Evolutionary conservation across 2,329 filamentous ascomycete species (phyloP).

Genomic region (Penicillium sp.): DNA sequence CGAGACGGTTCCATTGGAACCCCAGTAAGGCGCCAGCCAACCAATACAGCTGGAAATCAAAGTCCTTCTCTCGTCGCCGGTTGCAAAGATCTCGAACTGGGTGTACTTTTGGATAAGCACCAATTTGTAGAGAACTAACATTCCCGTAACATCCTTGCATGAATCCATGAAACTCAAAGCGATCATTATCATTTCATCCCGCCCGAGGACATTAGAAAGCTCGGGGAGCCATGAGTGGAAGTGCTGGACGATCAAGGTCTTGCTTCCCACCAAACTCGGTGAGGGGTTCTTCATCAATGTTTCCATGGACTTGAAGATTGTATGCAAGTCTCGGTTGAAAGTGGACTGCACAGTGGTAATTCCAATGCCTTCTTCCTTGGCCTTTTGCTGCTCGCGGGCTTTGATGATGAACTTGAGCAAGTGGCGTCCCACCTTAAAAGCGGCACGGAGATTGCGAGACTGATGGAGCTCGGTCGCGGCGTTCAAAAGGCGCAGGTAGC

Average conservation of each 20-base stretch:
- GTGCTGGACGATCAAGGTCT: slow-evolving; percentile 92
- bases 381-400: slow-evolving; percentile 78
- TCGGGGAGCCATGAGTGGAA: slow-evolving; percentile 98
- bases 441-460: slow-evolving; percentile 79
- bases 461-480: slow-evolving; percentile 80
- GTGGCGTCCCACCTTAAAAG: slow-evolving; percentile 91
- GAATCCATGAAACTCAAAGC: slow-evolving; percentile 93
- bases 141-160: slow-evolving; percentile 81
- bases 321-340: slow-evolving; percentile 79
- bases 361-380: slow-evolving; percentile 83
- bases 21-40: slow-evolving; percentile 96
- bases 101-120: slow-evolving; percentile 91
- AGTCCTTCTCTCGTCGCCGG: slow-evolving; percentile 70
- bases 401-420: slow-evolving; percentile 94
- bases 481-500: slow-evolving; percentile 77
- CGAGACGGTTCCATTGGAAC: slow-evolving; percentile 66
- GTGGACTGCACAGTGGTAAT: slow-evolving; percentile 69
- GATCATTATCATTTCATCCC: slow-evolving; percentile 84
- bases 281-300: slow-evolving; percentile 83
- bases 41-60: slow-evolving; percentile 78
- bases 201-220: slow-evolving; percentile 69
- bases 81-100: slow-evolving; percentile 74
- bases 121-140: slow-evolving; percentile 86
- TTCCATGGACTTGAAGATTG: slow-evolving; percentile 87
- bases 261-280: slow-evolving; percentile 84